Evolutionary conservation across 768 basidiomycete species (phyloP).

Genomic region (Sporobolomyces roseus): DNA sequence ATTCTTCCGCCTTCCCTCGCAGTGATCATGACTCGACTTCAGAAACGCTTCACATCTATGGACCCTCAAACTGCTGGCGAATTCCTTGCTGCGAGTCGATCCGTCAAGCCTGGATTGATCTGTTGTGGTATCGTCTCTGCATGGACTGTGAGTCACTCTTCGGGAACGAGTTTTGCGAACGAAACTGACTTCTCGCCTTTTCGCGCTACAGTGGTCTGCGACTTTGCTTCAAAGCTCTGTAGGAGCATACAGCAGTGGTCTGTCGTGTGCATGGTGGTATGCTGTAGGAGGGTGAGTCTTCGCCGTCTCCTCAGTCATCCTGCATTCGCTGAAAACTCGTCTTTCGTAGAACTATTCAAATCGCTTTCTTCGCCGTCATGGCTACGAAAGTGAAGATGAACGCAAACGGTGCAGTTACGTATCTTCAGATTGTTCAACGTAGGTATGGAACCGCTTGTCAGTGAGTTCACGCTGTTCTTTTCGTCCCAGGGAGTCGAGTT

Average conservation of each 20-base stretch:
- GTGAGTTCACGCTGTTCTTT: too few relatives aligned
- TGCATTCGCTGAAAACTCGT: neutral
- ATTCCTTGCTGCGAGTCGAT: constrained; percentile 45
- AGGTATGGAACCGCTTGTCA: constrained; percentile 76
- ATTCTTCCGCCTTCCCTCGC: neutral
- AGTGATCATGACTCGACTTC: constrained; percentile 67
- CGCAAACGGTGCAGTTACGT: constrained; percentile 72
- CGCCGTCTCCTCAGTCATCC: too few relatives aligned
- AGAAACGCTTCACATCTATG: constrained; percentile 55
- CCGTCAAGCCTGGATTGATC: constrained; percentile 82
- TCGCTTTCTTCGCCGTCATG: constrained; percentile 84
- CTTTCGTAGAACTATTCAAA: constrained; percentile 59
- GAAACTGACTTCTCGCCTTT: too few relatives aligned
- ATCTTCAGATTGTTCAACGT: constrained; percentile 70
- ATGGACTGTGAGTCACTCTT: constrained; percentile 36
- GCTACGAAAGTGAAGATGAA: constrained; percentile 83
- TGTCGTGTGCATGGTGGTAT: constrained; percentile 67
- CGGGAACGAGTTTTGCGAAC: too few relatives aligned
- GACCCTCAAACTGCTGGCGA: constrained; percentile 57
- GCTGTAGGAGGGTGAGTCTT: constrained; percentile 52
- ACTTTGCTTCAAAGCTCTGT: constrained; percentile 69
- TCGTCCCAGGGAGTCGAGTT: too few relatives aligned
- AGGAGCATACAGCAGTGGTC: constrained; percentile 78
- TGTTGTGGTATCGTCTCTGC: constrained; percentile 66
- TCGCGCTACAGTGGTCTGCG: constrained; percentile 12